Evolutionary conservation across 805 yeast species (phyloP).

Genomic region (Candida ficus): DNA sequence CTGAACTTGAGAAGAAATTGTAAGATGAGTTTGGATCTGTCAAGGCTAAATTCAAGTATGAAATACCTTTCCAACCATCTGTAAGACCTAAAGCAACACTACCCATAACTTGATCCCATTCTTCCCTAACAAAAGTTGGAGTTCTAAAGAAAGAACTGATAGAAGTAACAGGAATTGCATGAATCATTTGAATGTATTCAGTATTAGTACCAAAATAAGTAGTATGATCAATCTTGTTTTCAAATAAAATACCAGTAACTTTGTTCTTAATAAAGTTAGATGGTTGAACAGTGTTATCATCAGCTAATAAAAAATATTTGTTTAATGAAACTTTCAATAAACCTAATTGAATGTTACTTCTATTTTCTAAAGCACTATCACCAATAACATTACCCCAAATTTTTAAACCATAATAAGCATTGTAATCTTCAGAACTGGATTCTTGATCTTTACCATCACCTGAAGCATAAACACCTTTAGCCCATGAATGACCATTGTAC

Average conservation of each 20-base stretch:
- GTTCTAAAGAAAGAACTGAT: slow-evolving; percentile 56
- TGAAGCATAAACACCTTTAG: slow-evolving; percentile 62
- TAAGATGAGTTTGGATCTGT: slow-evolving; percentile 63
- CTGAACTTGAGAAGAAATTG: slow-evolving; percentile 48
- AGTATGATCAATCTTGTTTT: slow-evolving; percentile 66
- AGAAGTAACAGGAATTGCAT: slow-evolving; percentile 71
- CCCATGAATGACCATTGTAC: slow-evolving; percentile 78
- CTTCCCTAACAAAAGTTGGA: slow-evolving; percentile 51
- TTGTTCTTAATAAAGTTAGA: slow-evolving; percentile 50
- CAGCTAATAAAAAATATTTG: slow-evolving; percentile 47
- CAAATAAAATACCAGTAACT: slow-evolving; percentile 71
- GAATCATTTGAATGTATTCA: slow-evolving; percentile 75
- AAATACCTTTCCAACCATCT: slow-evolving; percentile 70
- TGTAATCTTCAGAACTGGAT: slow-evolving; percentile 69
- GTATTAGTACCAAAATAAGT: slow-evolving; percentile 72
- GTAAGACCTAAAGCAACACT: slow-evolving; percentile 42
- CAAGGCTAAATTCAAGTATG: slow-evolving; percentile 71
- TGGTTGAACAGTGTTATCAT: slow-evolving; percentile 55
- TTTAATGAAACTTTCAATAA: slow-evolving; percentile 49
- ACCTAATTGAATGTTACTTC: slow-evolving; percentile 59
- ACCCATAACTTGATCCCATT: slow-evolving; percentile 52
- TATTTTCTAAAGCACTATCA: slow-evolving; percentile 44
- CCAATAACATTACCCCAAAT: slow-evolving; percentile 56
- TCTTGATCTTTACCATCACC: slow-evolving; percentile 80
- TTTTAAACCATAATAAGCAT: slow-evolving; percentile 63